Evolutionary conservation across 2,329 filamentous ascomycete species (phyloP), one percentile per base, ranked within the genome.

Genomic region (Pestalotiopsis fici): DNA sequence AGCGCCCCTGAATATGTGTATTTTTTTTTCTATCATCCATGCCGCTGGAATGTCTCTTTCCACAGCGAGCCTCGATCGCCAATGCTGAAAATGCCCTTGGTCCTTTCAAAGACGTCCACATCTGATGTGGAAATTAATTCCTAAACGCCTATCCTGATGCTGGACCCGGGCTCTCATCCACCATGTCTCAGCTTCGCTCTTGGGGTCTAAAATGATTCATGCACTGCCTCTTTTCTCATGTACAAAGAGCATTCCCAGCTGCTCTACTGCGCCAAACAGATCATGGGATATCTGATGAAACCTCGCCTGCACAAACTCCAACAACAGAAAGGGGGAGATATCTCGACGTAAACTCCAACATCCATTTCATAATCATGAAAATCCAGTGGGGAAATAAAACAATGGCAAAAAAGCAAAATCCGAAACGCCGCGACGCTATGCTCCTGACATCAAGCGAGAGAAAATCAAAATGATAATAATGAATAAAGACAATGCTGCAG

Each of bases 361-460:
- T 50, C 43, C n/a, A 50, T 50, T 50, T 50, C 43, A 63, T 59
- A 65, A 59, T 43, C 47, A 56, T 31, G 54, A 56, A 28, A 62
- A 61, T 3, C 47, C 57, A 47, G 21, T 18, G 47, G n/a, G 60
- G 43, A 37, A 59, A n/a, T n/a, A n/a, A 67, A 62, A 59, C 18
- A 21, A 18, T n/a, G n/a, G n/a, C n/a, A n/a, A 50, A n/a, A 21
- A 50, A 35, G 21, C 39, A 23, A 43, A 39, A 28, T 54, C 66
- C 66, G 50, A 65, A 76, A 78, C 76, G 74, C 76, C 76, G 67
- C 70, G 65, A 76, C 71, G 76, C 76, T 78, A 78, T 78, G 76
- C 76, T 74, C 74, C 72, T 72, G 65, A 66, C 70, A 73, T 73
- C 69, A 71, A 68, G n/a, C n/a, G 74, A 69, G 71, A 23, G 43